Evolutionary conservation across 768 basidiomycete genomes (phyloP).

Genomic region (Xanthoconium stramineum): DNA sequence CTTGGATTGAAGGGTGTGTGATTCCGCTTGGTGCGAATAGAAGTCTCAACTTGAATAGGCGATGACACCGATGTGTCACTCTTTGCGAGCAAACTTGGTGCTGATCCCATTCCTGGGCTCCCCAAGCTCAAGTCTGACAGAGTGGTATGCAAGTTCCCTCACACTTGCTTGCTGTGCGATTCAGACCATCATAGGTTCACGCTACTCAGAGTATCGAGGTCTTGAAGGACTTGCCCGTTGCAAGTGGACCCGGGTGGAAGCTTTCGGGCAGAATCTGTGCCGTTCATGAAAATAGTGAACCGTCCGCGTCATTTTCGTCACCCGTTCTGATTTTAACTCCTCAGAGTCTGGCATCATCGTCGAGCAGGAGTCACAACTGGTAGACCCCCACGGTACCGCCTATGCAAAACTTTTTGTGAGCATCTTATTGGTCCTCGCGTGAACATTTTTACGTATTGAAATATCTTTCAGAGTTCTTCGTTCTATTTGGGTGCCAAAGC

Average conservation of each 20-base stretch:
- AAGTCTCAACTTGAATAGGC: constrained; percentile 30
- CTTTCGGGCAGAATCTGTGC: constrained; percentile 63
- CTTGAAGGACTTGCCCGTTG: constrained; percentile 70
- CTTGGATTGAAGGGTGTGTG: constrained; percentile 61
- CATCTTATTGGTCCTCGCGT: neutral
- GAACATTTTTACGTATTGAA: neutral
- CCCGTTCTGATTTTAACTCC: neutral
- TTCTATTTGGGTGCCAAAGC: constrained; percentile 71
- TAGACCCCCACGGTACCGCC: constrained; percentile 56
- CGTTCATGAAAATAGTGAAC: constrained; percentile 79
- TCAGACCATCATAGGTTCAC: constrained; percentile 52
- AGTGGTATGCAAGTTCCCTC: constrained; percentile 44
- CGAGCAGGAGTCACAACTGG: constrained; percentile 58
- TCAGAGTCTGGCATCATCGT: constrained; percentile 74
- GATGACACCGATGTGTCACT: constrained; percentile 63
- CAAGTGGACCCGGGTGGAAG: constrained; percentile 79
- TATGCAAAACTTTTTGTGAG: constrained; percentile 64
- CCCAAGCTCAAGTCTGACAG: constrained; percentile 69
- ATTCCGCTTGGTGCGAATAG: neutral
- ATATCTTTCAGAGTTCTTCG: constrained; percentile 45
- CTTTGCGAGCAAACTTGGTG: constrained; percentile 50
- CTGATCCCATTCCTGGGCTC: constrained; percentile 54
- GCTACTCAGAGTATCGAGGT: constrained; percentile 78
- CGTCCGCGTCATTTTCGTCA: neutral
- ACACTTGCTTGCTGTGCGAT: neutral